phyloP scores from a whole-genome alignment of 2,329 filamentous ascomycete species.

The Diaporthe sp. region DNA sequence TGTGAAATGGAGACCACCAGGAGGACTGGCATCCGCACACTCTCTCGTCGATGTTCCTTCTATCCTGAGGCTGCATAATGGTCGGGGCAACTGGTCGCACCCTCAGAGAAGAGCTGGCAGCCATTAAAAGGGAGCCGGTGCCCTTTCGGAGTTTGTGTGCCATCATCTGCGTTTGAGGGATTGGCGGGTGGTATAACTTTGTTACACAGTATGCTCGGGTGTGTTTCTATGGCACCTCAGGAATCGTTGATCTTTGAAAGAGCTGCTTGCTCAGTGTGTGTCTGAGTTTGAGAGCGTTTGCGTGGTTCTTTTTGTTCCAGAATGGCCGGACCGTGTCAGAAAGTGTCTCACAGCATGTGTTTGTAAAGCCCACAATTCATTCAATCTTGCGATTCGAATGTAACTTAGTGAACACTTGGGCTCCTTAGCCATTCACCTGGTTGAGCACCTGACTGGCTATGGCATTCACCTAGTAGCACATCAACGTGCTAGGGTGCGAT shows the following conservation, averaged over 20 bases:
- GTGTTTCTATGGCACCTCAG: not conserved
- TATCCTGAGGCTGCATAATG: not conserved
- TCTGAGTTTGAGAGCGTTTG: constrained; percentile 5
- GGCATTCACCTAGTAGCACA: not conserved
- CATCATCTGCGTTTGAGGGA: not conserved
- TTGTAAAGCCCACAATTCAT: not conserved
- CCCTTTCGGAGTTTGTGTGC: not conserved
- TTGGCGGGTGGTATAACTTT: not conserved
- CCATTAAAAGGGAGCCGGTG: not conserved
- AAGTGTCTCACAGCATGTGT: not conserved
- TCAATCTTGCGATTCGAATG: not conserved
- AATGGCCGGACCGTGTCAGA: not conserved
- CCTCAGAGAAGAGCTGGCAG: not conserved
- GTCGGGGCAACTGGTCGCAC: not conserved
- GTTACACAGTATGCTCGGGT: not conserved
- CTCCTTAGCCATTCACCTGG: not conserved
- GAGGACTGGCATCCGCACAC: not conserved
- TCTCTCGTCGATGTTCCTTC: not conserved
- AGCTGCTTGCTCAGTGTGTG: constrained; percentile 13
- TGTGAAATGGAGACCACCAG: not conserved
- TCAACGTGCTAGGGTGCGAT: not conserved
- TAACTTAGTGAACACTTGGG: not conserved
- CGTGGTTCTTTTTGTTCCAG: not conserved
- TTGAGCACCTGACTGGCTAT: not conserved
- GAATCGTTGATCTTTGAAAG: not conserved